A percentile compares a stretch with the other conserved stretches of the same genome.
Evolutionary conservation across 2,329 filamentous ascomycete genomes (phyloP).

Genomic region (Fusarium pseudoanthophilum): DNA sequence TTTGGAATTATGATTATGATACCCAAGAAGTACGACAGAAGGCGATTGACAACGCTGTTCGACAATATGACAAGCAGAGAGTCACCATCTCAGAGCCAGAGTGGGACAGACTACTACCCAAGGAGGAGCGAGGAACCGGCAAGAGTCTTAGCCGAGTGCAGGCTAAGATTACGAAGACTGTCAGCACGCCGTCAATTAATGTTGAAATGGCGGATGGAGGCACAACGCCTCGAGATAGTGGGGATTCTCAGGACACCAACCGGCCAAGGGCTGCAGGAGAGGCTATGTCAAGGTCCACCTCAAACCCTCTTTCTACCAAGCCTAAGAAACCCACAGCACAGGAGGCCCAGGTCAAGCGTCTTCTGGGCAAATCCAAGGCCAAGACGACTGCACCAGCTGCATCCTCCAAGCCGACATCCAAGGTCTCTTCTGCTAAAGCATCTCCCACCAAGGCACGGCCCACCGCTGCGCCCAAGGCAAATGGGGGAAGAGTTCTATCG

Average conservation of each 20-base stretch:
- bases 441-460: conserved; percentile 57
- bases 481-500: conserved; percentile 61
- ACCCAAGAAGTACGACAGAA: conserved; percentile 65
- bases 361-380: conserved; percentile 54
- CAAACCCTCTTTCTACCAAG: conserved; percentile 62
- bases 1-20: conserved; percentile 70
- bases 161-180: conserved; percentile 63
- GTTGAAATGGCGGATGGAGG: conserved; percentile 62
- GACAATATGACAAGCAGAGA: conserved; percentile 68
- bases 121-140: conserved; percentile 66
- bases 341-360: conserved; percentile 66
- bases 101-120: conserved; percentile 70
- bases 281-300: conserved; percentile 61
- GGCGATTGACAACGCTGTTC: conserved; percentile 70
- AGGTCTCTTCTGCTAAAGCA: conserved; percentile 48
- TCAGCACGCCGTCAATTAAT: conserved; percentile 60
- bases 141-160: conserved; percentile 71
- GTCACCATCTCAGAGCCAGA: conserved; percentile 65
- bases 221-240: conserved; percentile 54
- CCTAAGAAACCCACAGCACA: conserved; percentile 66
- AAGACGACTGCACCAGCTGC: conserved; percentile 50
- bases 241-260: conserved; percentile 45
- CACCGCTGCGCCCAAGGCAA: conserved; percentile 45
- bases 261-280: conserved; percentile 52
- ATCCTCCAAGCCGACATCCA: conserved; percentile 52